These are phyloP conservation scores for Zygotorulaspora florentina DNA, from an alignment of 805 yeast genomes.

Conservation along the genomic window DNA sequence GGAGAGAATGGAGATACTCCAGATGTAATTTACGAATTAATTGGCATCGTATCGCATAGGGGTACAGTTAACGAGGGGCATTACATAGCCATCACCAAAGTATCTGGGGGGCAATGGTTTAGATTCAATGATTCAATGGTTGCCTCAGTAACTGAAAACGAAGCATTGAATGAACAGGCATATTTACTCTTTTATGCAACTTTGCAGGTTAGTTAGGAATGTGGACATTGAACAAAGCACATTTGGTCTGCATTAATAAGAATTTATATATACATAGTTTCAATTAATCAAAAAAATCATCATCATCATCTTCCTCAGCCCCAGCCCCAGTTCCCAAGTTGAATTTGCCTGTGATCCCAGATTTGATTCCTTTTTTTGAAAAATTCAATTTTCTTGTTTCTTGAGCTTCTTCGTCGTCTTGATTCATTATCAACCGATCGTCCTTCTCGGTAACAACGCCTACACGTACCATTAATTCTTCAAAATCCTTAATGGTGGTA, in stretches of 20 bases:
- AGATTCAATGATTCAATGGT: constrained; percentile 87
- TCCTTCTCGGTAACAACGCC: constrained; percentile 67
- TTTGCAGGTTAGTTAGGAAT: constrained; percentile 23
- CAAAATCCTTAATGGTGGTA: constrained; percentile 65
- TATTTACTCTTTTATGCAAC: constrained; percentile 70
- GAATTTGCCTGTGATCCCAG: constrained; percentile 32
- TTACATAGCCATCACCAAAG: constrained; percentile 75
- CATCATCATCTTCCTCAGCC: constrained; percentile 42
- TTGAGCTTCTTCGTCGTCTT: constrained; percentile 53
- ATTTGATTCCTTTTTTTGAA: constrained; percentile 52
- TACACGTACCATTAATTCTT: constrained; percentile 60
- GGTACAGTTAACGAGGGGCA: constrained; percentile 97
- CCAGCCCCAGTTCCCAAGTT: constrained; percentile 35
- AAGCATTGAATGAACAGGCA: constrained; percentile 69
- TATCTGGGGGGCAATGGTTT: constrained; percentile 76
- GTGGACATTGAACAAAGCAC: neutral
- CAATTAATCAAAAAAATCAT: constrained; percentile 46
- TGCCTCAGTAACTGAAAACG: constrained; percentile 56
- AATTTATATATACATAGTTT: constrained; percentile 6
- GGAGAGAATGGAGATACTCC: constrained; percentile 21
- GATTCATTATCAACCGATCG: constrained; percentile 57
- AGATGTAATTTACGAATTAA: constrained; percentile 67
- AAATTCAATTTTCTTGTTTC: constrained; percentile 54
- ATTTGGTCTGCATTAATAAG: neutral
- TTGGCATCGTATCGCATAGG: constrained; percentile 81